A percentile compares a stretch with the other conserved stretches of the same genome.
These are phyloP conservation scores for Pythium guiyangense DNA, from an alignment of 352 stramenopile genomes.

Conservation along the genomic window DNA sequence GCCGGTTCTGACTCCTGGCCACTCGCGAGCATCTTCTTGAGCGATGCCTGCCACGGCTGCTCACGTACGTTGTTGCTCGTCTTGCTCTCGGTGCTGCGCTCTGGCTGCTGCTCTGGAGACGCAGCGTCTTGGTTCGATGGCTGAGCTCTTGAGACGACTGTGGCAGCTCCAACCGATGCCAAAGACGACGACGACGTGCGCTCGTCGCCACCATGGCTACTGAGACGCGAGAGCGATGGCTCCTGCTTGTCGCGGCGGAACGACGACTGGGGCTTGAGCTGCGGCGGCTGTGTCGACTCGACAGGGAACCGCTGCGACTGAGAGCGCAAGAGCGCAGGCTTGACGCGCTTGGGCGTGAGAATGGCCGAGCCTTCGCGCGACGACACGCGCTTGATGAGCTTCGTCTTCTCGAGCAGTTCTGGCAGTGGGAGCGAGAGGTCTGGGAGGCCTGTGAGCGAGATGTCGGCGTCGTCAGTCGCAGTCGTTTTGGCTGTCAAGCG, in stretches of 20 bases:
- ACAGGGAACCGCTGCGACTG: slow-evolving; percentile 26
- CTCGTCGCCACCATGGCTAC: background rate
- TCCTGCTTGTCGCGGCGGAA: slow-evolving; percentile 1
- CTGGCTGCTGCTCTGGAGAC: background rate
- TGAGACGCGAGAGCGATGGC: background rate
- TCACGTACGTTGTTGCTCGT: background rate
- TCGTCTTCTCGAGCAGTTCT: slow-evolving; percentile 5
- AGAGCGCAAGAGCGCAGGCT: slow-evolving; percentile 25
- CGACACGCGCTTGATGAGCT: slow-evolving; percentile 31
- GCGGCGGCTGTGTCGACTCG: background rate
- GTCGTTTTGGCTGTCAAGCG: slow-evolving; percentile 6
- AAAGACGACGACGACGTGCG: background rate
- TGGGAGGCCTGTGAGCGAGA: slow-evolving; percentile 49
- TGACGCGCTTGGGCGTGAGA: slow-evolving; percentile 14
- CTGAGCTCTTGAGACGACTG: background rate
- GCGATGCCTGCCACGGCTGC: slow-evolving; percentile 47
- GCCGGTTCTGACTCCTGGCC: slow-evolving; percentile 15
- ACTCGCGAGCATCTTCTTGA: slow-evolving; percentile 54
- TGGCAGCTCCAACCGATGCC: background rate
- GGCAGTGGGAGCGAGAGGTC: slow-evolving; percentile 31
- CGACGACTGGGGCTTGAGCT: background rate
- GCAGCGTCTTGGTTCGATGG: too few species aligned
- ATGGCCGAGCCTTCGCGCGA: slow-evolving; percentile 22
- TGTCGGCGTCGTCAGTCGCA: slow-evolving; percentile 29
- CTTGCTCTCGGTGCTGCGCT: too few species aligned